phyloP scores from a whole-genome alignment of 2,329 filamentous ascomycete species.

The Cercospora sp. region DNA sequence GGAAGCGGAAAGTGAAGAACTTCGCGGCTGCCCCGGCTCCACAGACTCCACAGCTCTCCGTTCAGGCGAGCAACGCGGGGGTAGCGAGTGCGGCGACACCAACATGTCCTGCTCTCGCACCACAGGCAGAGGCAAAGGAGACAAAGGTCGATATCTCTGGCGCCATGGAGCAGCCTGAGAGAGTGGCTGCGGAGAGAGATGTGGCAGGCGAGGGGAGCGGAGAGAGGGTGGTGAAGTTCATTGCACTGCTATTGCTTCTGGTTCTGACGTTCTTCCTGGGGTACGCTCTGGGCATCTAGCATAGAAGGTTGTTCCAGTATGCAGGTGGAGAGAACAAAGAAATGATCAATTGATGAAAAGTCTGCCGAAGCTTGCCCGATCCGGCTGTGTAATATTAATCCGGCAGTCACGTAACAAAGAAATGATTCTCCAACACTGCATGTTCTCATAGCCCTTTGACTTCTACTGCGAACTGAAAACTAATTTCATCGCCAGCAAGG shows the following conservation, averaged over 20 bases:
- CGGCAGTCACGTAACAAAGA: not conserved
- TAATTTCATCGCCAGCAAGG: not conserved
- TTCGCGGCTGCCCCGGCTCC: not conserved
- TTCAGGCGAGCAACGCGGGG: no score
- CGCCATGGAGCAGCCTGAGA: not conserved
- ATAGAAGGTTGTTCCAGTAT: not conserved
- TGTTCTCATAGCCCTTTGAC: not conserved
- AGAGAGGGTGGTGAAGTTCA: not conserved
- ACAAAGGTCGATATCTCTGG: not conserved
- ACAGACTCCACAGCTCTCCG: no score
- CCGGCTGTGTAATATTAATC: not conserved
- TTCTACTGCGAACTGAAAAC: not conserved
- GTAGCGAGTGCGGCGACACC: not conserved
- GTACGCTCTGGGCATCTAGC: not conserved
- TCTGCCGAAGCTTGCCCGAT: not conserved
- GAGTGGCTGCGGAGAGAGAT: not conserved
- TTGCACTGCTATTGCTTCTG: not conserved
- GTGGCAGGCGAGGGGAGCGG: not conserved
- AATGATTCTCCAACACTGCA: not conserved
- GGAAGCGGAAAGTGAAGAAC: not conserved
- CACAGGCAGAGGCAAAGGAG: not conserved
- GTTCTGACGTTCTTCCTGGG: not conserved
- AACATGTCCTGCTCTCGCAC: no score
- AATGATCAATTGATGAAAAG: not conserved
- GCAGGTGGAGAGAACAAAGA: not conserved